phyloP scores from a whole-genome alignment of 2,329 filamentous ascomycete species.

The Harringtonia lauricola region DNA sequence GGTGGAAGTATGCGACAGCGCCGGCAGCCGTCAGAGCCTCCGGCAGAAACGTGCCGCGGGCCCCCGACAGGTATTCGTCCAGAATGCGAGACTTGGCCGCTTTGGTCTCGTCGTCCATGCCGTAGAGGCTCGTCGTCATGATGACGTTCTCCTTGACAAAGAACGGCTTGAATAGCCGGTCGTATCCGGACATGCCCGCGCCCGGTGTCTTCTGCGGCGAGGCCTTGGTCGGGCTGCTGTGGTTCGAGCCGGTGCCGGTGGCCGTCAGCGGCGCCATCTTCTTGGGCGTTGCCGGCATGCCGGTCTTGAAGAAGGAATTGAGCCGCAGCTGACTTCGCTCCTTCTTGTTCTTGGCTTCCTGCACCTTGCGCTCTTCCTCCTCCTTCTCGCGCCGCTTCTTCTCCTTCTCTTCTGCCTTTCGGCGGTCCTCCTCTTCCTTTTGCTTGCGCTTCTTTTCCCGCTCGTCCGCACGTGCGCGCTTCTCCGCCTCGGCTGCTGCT shows the following conservation, averaged over 20 bases:
- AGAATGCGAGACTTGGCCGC: conserved; percentile 38
- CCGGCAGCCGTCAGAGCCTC: conserved; percentile 25
- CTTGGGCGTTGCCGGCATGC: conserved; percentile 25
- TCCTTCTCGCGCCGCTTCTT: conserved; percentile 40
- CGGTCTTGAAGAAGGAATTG: conserved; percentile 32
- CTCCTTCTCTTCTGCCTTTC: conserved; percentile 26
- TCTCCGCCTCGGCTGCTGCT: conserved; percentile 25
- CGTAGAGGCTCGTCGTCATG: conserved; percentile 50
- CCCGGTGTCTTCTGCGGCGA: conserved; percentile 19
- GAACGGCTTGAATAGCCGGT: conserved; percentile 70
- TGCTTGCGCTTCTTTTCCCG: conserved; percentile 24
- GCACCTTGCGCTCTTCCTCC: conserved; percentile 32
- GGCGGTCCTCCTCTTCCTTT: conserved; percentile 23
- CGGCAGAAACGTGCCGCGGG: conserved; percentile 31
- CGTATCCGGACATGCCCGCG: conserved; percentile 40
- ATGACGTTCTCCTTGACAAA: conserved; percentile 62
- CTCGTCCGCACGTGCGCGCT: conserved; percentile 18
- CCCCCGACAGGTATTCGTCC: conserved; percentile 38
- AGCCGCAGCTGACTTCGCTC: conserved; percentile 36
- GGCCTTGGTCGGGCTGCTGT: conserved; percentile 10
- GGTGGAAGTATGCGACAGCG: conserved; percentile 31
- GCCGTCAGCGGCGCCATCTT: conserved; percentile 4
- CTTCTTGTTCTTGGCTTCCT: conserved; percentile 37
- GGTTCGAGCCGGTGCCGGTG: background rate
- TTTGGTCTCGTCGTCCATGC: conserved; percentile 46